Conservation (phyloP, 345 rosid species). For the Eucalyptus leucophloia region DNA sequence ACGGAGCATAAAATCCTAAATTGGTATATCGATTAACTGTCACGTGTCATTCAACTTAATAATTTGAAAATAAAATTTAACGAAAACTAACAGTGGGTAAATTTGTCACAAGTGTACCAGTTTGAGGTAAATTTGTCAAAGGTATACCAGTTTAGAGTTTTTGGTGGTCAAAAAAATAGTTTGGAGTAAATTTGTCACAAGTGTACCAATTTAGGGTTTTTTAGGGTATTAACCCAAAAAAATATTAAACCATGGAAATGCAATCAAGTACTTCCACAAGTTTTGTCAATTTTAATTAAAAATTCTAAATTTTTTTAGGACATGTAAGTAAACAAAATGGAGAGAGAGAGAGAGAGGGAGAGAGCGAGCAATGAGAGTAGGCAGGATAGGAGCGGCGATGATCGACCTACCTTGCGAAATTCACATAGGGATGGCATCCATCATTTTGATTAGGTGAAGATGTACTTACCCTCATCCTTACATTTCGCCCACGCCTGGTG, state of each 20-base stretch:
- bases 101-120: no score
- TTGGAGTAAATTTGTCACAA: no score
- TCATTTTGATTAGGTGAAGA: background rate
- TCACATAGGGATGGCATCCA: background rate
- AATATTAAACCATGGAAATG: background rate
- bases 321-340: background rate
- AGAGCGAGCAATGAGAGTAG: background rate
- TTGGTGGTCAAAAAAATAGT: no score
- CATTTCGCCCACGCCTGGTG: background rate
- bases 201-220: no score
- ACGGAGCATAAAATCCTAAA: no score
- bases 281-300: background rate
- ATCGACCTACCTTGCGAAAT: background rate
- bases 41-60: no score
- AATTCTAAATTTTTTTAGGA: background rate
- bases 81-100: no score
- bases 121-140: no score
- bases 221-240: no score
- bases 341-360: background rate
- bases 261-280: background rate
- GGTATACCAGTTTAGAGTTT: no score
- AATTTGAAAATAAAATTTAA: no score
- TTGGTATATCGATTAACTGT: no score
- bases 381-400: background rate
- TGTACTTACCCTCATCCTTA: background rate